Evolutionary conservation across 2,329 filamentous ascomycete genomes (phyloP), one percentile per base, ranked within the genome.

Genomic region (Curvularia hawaiiensis): DNA sequence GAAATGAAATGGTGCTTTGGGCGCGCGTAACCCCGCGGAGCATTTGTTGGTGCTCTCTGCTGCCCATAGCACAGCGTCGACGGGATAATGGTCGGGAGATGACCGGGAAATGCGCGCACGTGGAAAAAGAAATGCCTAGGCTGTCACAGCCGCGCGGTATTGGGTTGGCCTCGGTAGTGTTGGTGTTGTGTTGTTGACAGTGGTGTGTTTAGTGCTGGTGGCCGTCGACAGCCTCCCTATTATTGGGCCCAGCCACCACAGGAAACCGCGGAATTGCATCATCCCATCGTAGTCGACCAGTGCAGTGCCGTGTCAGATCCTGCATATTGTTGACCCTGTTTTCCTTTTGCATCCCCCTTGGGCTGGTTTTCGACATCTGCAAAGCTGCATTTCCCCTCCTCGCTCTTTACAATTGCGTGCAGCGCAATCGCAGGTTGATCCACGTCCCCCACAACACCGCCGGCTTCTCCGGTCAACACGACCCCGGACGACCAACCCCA

Each of bases 171-270:
- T 26, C 22, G 53, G 39, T n/a, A 24, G 52, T 38, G 22, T 39
- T 52, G 41, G 45, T 16, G 40, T 43, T 9, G 7, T 16, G 40
- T 26, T 43, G 40, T 22, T 26, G 40, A 22, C 26, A 24, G 14
- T 43, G 40, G 3, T 43, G 20, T 16, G 33, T 35, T 35, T 35
- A 35, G 40, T 44, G 41, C 10, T 28, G 22, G 41, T 28, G 2
- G 41, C 43, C 52, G 31, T 55, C 49, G 54, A 56, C 63, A 66
- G 66, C 67, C 63, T 62, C 65, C 67, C 52, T 54, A 63, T 69
- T 67, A 61, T 64, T 65, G 61, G 53, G 56, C 67, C 68, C 70
- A 72, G 67, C 70, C 70, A 67, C 68, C 62, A 58, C 35, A 46
- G 53, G 54, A 40, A 51, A 43, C 47, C 50, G 43, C 49, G 47